These are phyloP conservation scores for Aspergillus thermomutatus DNA, from an alignment of 2,329 filamentous ascomycete species.

Conservation along the genomic window DNA sequence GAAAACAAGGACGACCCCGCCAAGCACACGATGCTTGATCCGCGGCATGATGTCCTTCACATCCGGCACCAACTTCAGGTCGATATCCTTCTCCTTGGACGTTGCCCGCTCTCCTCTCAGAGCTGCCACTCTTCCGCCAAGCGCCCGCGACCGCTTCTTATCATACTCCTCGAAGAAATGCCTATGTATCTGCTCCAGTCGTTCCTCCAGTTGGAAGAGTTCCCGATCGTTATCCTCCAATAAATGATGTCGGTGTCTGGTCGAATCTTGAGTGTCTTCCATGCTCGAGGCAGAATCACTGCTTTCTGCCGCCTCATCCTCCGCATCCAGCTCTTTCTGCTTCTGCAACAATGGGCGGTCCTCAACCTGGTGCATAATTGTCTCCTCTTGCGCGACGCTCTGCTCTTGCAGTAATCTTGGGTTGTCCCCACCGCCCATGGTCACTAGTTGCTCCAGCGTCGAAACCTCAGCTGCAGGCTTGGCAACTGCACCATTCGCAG, in stretches of 20 bases:
- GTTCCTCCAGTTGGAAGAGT: conserved; percentile 70
- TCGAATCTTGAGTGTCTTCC: conserved; percentile 37
- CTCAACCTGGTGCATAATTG: conserved; percentile 81
- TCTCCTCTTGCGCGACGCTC: conserved; percentile 79
- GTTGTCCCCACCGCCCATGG: conserved; percentile 70
- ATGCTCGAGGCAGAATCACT: conserved; percentile 44
- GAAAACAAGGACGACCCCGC: conserved; percentile 74
- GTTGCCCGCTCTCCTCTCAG: conserved; percentile 47
- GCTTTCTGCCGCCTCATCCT: conserved; percentile 64
- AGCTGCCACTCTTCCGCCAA: conserved; percentile 48
- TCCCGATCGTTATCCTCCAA: conserved; percentile 87
- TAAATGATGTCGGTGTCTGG: conserved; percentile 64
- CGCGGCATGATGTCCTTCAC: conserved; percentile 78
- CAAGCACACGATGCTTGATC: conserved; percentile 74
- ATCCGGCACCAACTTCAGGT: conserved; percentile 70
- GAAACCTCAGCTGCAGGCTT: conserved; percentile 42
- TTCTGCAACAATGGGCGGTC: conserved; percentile 87
- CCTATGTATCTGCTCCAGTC: conserved; percentile 71
- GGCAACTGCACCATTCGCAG: conserved; percentile 29
- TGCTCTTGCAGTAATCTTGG: conserved; percentile 68
- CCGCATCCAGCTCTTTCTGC: conserved; percentile 85
- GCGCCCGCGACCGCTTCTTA: conserved; percentile 42
- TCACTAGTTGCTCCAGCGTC: conserved; percentile 71
- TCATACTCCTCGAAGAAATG: conserved; percentile 85
- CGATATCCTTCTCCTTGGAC: conserved; percentile 43